Evolutionary conservation across 169 alveolate genomes (phyloP), one percentile per base, ranked within the genome.

Genomic region (Eimeria tenella): DNA sequence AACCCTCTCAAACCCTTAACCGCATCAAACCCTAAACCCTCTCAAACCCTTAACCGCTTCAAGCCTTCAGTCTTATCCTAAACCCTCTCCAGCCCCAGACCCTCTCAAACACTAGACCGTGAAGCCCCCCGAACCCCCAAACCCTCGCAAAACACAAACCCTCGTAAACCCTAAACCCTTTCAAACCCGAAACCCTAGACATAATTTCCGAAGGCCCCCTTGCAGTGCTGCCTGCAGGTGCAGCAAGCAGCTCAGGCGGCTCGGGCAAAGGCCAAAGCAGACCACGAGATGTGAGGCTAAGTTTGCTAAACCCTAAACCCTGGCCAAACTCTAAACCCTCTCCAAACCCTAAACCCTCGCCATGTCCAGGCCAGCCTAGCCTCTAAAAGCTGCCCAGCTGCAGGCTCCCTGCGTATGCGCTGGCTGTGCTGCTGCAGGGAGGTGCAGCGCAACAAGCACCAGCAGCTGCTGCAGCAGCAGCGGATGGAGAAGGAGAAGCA

Each of bases 401-500:
- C 49, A 49, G 49, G 49, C 63, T 65, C 86, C 49, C 65, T 5
- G 6, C 42, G 21, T n/a, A 13, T 50, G n/a, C 53, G 86, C 63
- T 49, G 63, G 50, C 49, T 21, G 25, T 75, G 86, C 86, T 75
- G 86, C 86, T 75, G 86, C 86, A 75, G 86, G 86, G 86, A 75
- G 58, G 58, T 75, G 63, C 86, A 68, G 31, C 77, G 77, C n/a
- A 68, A 68, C 77, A 68, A 68, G 31, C 77, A 68, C 50, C 77
- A 68, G 86, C 86, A 75, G 86, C 86, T 75, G 86, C 86, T 75
- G 63, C 86, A 75, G 86, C 86, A 75, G 86, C 86, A 75, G 25
- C 11, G 21, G 86, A 31, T 75, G 31, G 86, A 75, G 63, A 75
- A 75, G 63, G 86, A 75, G 63, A 75, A 75, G 7, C 86, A 75